Evolutionary conservation across 768 basidiomycete genomes (phyloP), one percentile per base, ranked within the genome.

Genomic region (Leccinum disarticulatum): DNA sequence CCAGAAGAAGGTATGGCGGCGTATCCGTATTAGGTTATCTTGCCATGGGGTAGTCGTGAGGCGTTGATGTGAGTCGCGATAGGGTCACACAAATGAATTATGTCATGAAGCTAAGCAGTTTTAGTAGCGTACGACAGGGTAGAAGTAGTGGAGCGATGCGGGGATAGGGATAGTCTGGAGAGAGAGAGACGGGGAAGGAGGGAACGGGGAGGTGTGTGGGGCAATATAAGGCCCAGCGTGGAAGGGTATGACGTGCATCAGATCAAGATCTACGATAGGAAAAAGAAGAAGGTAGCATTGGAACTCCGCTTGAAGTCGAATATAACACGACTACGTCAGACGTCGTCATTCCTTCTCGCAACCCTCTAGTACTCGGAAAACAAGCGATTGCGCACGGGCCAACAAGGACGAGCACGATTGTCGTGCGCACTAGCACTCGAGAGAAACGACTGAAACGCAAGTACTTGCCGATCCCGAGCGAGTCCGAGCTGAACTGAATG

Each of bases 271-370:
- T 74, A 59, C 72, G 70, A 73, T 73, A 69, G 65, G 71, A 57
- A 65, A 59, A 54, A 54, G 61, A 61, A 60, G 60, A 54, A 33
- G 49, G 38, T 51, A 43, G 13, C 22, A 69, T 72, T 76, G 59
- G 77, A 77, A 64, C 77, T 76, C 75, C 75, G 75, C 77, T 60
- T 71, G 68, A 77, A 76, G 76, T 77, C 65, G 70, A 76, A 76
- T 75, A 76, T 74, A 69, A 69, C 72, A 70, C 73, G 70, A 68
- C 76, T 77, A 76, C 75, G 75, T 76, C 75, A 76, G 75, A 77
- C 71, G 68, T 76, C 75, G 75, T 76, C 75, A 76, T 76, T 62
- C 62, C 63, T 66, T 65, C 65, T 74, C 59, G 69, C 69, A 67
- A 72, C 75, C 71, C 69, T 65, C 71, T 58, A 33, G 33, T 33